Conservation (phyloP, 1,284 basidiomycete species). For the Heterobasidion parviporum region DNA sequence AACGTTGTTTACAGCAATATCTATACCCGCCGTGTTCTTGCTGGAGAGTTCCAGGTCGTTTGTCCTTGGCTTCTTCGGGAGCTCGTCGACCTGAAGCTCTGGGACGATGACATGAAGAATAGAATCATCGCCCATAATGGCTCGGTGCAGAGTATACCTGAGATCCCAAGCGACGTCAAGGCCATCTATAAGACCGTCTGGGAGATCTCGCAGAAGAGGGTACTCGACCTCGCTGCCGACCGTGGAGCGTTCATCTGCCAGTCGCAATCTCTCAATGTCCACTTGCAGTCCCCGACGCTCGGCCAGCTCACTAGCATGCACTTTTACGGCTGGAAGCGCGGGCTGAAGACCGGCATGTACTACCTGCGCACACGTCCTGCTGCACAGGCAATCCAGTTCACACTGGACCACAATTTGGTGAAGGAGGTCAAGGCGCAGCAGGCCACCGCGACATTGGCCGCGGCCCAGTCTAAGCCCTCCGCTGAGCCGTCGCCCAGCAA, state of each 20-base stretch:
- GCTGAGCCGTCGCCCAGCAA: constrained; percentile 8
- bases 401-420: constrained; percentile 79
- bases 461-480: constrained; percentile 8
- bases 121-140: constrained; percentile 97
- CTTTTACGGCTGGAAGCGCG: constrained; percentile 99
- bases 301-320: constrained; percentile 98
- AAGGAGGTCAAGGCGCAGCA: constrained; percentile 62
- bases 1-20: constrained; percentile 65
- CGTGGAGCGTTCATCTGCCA: constrained; percentile 99
- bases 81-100: constrained; percentile 90
- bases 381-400: constrained; percentile 97
- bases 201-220: constrained; percentile 99
- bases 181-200: constrained; percentile 98
- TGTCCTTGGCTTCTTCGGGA: constrained; percentile 98
- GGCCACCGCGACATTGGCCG: constrained; percentile 15
- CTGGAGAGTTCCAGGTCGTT: constrained; percentile 99
- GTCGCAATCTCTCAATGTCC: constrained; percentile 86
- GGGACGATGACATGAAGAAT: constrained; percentile 99
- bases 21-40: constrained; percentile 98
- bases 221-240: constrained; percentile 96
- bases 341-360: constrained; percentile 97
- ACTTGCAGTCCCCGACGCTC: constrained; percentile 85
- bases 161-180: constrained; percentile 86
- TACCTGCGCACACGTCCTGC: constrained; percentile 94
- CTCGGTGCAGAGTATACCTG: constrained; percentile 86